Evolutionary conservation across 257 asterid species (phyloP), one percentile per base, ranked within the genome.

Genomic region (Solanum lycopersicoides): DNA sequence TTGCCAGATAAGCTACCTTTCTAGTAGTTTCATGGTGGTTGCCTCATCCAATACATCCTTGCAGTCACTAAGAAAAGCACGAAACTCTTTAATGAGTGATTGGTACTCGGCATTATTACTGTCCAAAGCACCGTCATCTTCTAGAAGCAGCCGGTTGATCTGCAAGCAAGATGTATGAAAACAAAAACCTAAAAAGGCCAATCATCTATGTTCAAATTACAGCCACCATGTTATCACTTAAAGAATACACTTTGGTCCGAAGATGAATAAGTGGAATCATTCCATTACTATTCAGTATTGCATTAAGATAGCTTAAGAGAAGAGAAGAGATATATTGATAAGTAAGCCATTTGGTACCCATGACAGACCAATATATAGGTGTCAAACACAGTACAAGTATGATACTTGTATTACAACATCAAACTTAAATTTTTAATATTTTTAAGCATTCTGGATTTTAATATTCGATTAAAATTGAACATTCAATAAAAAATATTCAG

Each of bases 1-100:
- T 63, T 63, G 79, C 84, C 90, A 89, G 59, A 85, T 60, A 63
- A 88, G 87, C 88, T 86, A 95, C 99, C 99, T 95, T 92, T 95
- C 98, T 41, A 97, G 93, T 89, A 95, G 95, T 86, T 95, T 95
- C 98, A 97, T 90, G 68, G 99, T 95, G 30, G 99, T 97, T 87
- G 98, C 99, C 91, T 97, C 99, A 89, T 95, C 99, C 92, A 97
- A 90, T 56, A 95, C 99, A 90, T 97, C 99, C 94, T 97, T 97
- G 94, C 92, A 88, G 90, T 97, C 99, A 84, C 99, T 95, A 88
- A 97, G 91, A 86, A 97, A 97, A 88, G 99, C 99, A 32, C 96
- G 97, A 77, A 97, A 95, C 87, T 97, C 99, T 23, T 88, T 90
- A 87, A 94, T 94, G 90, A 95, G 92, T 79, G 95, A 91, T 88